A percentile compares a stretch with the other conserved stretches of the same genome.
phyloP scores from a whole-genome alignment of 2,329 filamentous ascomycete species.

The Sclerotinia nivalis region DNA sequence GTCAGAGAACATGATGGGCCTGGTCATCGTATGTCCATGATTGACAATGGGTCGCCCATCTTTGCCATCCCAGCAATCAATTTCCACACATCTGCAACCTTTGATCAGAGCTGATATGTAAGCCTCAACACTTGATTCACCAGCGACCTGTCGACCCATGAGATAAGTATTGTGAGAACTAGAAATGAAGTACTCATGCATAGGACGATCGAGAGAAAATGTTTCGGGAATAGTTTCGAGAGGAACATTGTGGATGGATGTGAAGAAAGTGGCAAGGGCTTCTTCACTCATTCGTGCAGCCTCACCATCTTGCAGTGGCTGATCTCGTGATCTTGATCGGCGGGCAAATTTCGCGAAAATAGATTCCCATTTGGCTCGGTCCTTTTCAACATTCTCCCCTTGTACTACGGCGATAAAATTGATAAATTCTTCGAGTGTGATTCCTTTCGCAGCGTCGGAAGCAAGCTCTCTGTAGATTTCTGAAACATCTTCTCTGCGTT shows the following conservation, averaged over 20 bases:
- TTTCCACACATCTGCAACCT: conserved; percentile 92
- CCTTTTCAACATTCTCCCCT: conserved; percentile 69
- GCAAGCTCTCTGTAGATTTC: conserved; percentile 67
- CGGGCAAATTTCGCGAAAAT: conserved; percentile 71
- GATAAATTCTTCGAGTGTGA: conserved; percentile 74
- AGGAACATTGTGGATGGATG: conserved; percentile 71
- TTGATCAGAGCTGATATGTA: conserved; percentile 87
- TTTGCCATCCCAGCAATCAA: conserved; percentile 95
- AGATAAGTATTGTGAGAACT: conserved; percentile 99
- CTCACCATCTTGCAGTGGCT: conserved; percentile 46
- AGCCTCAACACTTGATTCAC: conserved; percentile 88
- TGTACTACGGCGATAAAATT: conserved; percentile 73
- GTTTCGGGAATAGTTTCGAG: conserved; percentile 61
- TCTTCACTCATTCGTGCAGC: conserved; percentile 70
- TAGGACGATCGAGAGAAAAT: conserved; percentile 72
- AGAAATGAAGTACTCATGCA: conserved; percentile 98
- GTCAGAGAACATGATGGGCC: conserved; percentile 83
- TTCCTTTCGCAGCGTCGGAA: conserved; percentile 58
- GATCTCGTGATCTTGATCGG: conserved; percentile 53
- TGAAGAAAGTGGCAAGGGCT: conserved; percentile 75
- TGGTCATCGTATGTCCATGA: conserved; percentile 87
- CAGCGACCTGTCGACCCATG: conserved; percentile 83
- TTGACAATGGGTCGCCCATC: conserved; percentile 82
- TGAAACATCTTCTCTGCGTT: conserved; percentile 78
- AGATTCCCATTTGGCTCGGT: conserved; percentile 66